Conservation (phyloP, 2,329 filamentous ascomycete genomes). For the Akanthomyces uredinophilus region DNA sequence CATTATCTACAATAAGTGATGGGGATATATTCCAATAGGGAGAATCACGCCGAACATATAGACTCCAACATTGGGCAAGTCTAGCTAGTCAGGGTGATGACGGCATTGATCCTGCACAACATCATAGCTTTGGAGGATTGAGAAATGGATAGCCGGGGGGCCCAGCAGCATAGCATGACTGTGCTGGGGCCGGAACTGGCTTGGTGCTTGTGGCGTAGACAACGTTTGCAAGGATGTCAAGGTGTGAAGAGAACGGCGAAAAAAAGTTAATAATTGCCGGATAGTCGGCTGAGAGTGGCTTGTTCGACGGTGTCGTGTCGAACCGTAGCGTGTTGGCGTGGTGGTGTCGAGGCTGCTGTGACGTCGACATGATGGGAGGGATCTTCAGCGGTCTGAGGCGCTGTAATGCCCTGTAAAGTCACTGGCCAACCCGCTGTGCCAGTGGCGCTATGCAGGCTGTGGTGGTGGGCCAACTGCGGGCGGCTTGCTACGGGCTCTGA, state of each 20-base stretch:
- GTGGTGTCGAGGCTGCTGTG: neutral
- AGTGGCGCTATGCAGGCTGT: neutral
- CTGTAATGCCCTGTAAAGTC: neutral
- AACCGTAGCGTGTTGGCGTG: neutral
- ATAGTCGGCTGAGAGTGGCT: neutral
- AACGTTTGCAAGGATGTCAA: constrained; percentile 3
- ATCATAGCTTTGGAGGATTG: neutral
- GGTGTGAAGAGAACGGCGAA: neutral
- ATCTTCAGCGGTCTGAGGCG: neutral
- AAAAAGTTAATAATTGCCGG: neutral
- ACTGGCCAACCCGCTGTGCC: neutral
- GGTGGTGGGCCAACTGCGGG: constrained; percentile 2
- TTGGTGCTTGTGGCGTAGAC: neutral
- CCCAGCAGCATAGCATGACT: neutral
- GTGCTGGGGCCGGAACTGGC: neutral
- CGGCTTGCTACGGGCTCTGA: constrained; percentile 2
- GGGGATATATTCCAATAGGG: too few relatives aligned
- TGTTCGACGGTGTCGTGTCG: neutral
- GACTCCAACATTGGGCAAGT: neutral
- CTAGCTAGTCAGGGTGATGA: constrained; percentile 6
- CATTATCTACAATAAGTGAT: too few relatives aligned
- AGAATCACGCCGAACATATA: too few relatives aligned
- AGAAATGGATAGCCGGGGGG: neutral
- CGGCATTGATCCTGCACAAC: constrained; percentile 1
- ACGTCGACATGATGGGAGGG: neutral